Evolutionary conservation across 2,329 filamentous ascomycete genomes (phyloP).

Genomic region (Colletotrichum tabaci): DNA sequence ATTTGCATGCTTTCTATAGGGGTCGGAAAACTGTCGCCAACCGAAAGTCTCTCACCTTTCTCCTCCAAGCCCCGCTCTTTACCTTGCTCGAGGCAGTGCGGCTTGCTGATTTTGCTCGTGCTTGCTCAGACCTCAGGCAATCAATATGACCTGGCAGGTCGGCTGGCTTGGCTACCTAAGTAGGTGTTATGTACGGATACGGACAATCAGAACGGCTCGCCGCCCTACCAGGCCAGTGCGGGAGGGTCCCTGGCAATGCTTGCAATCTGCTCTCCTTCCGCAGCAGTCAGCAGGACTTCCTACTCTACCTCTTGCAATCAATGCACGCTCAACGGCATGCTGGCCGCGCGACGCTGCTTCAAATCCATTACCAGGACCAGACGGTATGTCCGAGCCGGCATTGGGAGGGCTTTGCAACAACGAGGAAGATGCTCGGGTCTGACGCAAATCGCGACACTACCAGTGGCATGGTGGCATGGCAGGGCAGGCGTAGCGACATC

Average conservation of each 20-base stretch:
- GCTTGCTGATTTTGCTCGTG: not conserved
- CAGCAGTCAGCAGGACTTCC: not conserved
- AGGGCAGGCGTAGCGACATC: not conserved
- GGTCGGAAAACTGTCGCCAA: not conserved
- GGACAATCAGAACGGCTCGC: not conserved
- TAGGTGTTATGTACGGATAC: too few relatives aligned
- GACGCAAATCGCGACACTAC: conserved; percentile 2
- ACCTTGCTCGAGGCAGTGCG: not conserved
- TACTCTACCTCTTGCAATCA: not conserved
- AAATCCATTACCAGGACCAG: not conserved
- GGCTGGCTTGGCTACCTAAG: not conserved
- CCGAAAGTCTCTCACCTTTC: not conserved
- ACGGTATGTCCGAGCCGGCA: conserved; percentile 8
- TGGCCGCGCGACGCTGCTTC: not conserved
- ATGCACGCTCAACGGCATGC: not conserved
- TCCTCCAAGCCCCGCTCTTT: not conserved
- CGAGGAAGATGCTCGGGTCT: conserved; percentile 12
- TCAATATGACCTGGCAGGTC: not conserved
- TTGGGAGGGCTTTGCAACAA: not conserved
- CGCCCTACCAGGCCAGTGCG: conserved; percentile 10
- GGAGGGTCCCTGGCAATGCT: not conserved
- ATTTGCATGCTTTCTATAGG: not conserved
- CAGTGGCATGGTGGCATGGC: not conserved
- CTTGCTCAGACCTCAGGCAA: not conserved
- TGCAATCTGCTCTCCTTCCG: not conserved